Conservation (phyloP, 257 asterid species). For the Jasminum sambac region DNA sequence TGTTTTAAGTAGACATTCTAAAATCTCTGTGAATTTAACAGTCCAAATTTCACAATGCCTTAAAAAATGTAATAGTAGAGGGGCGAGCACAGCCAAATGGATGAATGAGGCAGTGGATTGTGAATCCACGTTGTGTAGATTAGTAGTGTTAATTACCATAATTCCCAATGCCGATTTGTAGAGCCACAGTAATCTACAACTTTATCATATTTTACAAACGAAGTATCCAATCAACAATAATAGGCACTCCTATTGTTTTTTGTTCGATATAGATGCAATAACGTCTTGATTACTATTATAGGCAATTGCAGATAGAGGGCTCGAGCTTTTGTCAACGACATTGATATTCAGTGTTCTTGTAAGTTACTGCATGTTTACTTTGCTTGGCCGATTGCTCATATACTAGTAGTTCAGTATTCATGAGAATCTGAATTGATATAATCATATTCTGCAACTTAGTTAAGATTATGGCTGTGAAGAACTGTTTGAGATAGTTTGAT, state of each 20-base stretch:
- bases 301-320: slow-evolving; percentile 94
- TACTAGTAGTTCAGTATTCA: background rate
- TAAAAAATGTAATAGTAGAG: background rate
- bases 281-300: slow-evolving; percentile 40
- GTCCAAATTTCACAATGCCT: background rate
- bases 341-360: slow-evolving; percentile 66
- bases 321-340: slow-evolving; percentile 80
- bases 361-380: slow-evolving; percentile 37
- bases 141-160: no score
- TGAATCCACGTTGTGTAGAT: no score
- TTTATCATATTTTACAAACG: slow-evolving; percentile 6
- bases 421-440: background rate
- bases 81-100: background rate
- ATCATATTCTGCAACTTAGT: background rate
- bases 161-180: background rate
- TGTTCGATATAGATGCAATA: slow-evolving; percentile 5
- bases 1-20: background rate
- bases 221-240: background rate
- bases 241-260: background rate
- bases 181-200: background rate
- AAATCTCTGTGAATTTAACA: background rate
- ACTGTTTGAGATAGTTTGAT: background rate
- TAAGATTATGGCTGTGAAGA: background rate
- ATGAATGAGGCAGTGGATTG: no score
- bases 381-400: background rate